These are phyloP conservation scores for Mortierella alpina DNA, from an alignment of 192 early-diverging fungal genomes.

Conservation along the genomic window DNA sequence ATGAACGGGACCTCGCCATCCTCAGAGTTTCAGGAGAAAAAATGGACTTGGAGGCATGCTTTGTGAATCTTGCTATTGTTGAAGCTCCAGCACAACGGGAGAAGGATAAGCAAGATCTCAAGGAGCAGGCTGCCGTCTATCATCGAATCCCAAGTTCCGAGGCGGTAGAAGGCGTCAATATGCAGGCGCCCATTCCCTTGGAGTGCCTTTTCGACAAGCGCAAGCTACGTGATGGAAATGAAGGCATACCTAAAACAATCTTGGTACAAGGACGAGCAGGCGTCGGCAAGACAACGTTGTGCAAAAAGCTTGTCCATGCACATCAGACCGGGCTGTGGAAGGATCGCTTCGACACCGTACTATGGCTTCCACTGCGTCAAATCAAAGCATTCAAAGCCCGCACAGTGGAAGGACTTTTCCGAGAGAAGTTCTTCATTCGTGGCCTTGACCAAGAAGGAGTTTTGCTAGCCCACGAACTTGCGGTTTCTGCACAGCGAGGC, in stretches of 20 bases:
- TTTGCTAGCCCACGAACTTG: not conserved
- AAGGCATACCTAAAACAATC: not conserved
- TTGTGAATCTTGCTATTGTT: constrained; percentile 14
- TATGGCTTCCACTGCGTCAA: constrained; percentile 14
- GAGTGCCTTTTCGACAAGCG: constrained; percentile 10
- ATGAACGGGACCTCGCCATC: not conserved
- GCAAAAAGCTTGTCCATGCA: constrained; percentile 14
- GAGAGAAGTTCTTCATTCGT: not conserved
- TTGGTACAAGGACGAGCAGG: constrained; percentile 22
- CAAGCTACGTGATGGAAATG: constrained; percentile 9
- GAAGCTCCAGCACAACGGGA: constrained; percentile 9
- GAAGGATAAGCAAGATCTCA: constrained; percentile 7
- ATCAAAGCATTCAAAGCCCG: not conserved
- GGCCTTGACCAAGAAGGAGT: not conserved
- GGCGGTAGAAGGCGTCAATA: not conserved
- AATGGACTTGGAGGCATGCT: not conserved
- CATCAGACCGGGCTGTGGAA: constrained; percentile 4
- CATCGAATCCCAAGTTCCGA: constrained; percentile 11
- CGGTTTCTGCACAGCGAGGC: not conserved
- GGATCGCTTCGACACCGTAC: constrained; percentile 6
- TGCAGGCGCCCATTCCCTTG: not conserved
- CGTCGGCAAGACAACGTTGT: constrained; percentile 18
- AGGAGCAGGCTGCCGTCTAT: constrained; percentile 9
- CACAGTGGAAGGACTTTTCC: constrained; percentile 6
- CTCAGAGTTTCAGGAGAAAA: not conserved